These are phyloP conservation scores for Alnus glutinosa DNA, from an alignment of 306 rosid species.

Conservation along the genomic window DNA sequence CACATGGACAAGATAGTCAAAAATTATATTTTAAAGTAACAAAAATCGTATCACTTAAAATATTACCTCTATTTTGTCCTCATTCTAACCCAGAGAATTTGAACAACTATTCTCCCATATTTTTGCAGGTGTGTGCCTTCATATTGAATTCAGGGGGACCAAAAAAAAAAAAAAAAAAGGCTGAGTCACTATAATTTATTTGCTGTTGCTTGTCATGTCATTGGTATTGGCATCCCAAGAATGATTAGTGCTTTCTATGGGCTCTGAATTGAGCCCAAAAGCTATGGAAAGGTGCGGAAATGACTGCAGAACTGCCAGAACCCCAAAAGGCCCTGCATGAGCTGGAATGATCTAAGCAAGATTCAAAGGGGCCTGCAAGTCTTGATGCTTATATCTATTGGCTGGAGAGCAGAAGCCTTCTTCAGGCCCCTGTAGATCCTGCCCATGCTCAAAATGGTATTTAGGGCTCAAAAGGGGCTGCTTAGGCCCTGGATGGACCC, in stretches of 20 bases:
- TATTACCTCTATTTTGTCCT: too few relatives aligned
- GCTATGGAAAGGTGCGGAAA: neutral
- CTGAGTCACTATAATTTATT: neutral
- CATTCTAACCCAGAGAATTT: conserved; percentile 39
- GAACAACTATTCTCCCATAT: conserved; percentile 85
- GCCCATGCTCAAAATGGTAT: neutral
- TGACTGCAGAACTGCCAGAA: neutral
- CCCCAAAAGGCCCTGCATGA: neutral
- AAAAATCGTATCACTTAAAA: too few relatives aligned
- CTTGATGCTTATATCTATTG: neutral
- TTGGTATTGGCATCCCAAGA: neutral
- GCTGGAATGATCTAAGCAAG: neutral
- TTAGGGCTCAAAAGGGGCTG: neutral
- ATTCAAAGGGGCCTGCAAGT: neutral
- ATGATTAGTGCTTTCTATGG: neutral
- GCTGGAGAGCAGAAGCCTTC: neutral
- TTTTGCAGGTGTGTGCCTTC: conserved; percentile 63
- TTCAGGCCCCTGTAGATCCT: neutral
- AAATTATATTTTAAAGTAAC: too few relatives aligned
- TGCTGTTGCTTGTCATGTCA: neutral
- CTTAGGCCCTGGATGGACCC: neutral
- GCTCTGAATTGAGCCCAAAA: conserved; percentile 1
- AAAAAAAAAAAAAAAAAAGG: neutral
- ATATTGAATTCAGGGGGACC: neutral
- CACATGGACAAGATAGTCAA: too few relatives aligned